A percentile compares a stretch with the other conserved stretches of the same genome.
phyloP scores from a whole-genome alignment of 768 basidiomycete genomes.

The Mycena indigotica region DNA sequence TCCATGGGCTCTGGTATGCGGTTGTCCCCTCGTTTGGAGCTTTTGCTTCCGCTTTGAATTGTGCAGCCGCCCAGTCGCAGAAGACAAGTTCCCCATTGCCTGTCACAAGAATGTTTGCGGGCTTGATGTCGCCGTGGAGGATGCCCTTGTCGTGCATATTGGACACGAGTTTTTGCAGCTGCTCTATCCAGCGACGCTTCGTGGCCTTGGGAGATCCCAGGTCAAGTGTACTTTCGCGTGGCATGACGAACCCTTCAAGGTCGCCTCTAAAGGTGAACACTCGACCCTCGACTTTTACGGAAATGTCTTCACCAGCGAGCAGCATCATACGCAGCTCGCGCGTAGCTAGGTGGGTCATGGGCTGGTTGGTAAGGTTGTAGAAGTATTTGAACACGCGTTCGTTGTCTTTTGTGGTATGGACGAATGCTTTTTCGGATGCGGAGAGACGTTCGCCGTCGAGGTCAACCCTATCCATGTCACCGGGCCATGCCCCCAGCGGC shows the following conservation, averaged over 20 bases:
- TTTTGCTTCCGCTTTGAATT: slow-evolving; percentile 10
- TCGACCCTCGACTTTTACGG: no score
- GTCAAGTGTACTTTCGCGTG: slow-evolving; percentile 3
- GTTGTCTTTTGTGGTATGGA: no score
- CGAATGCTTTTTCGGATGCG: no score
- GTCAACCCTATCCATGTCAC: no score
- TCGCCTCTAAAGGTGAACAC: no score
- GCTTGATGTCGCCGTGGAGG: slow-evolving; percentile 28
- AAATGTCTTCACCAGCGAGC: no score
- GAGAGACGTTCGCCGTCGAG: no score
- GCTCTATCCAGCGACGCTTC: not conserved
- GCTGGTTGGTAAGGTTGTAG: no score
- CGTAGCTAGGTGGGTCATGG: no score
- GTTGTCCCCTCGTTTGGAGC: slow-evolving; percentile 7
- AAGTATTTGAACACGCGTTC: no score
- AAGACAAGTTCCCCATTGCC: slow-evolving; percentile 17
- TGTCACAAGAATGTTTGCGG: slow-evolving; percentile 22
- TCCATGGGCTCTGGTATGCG: slow-evolving; percentile 13
- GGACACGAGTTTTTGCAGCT: slow-evolving; percentile 1
- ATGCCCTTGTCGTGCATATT: slow-evolving; percentile 23
- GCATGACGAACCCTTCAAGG: slow-evolving; percentile 6
- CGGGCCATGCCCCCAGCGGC: no score
- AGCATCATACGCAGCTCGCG: no score
- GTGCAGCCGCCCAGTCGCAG: slow-evolving; percentile 17
- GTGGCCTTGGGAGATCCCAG: not conserved